Conservation (phyloP, 768 basidiomycete genomes). For the Inosperma sp. region DNA sequence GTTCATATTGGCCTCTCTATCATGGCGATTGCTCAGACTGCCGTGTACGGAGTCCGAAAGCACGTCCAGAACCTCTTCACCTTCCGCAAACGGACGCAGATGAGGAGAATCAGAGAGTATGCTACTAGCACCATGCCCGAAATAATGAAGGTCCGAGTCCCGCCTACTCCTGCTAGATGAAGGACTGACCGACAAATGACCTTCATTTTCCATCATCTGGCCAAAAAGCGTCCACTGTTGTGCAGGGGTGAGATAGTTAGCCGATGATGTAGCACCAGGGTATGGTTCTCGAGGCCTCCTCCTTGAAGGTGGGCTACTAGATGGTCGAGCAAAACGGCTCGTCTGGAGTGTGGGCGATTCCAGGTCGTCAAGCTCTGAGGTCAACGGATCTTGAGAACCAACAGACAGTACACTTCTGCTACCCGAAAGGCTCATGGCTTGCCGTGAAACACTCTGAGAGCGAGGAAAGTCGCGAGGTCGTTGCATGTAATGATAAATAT, state of each 20-base stretch:
- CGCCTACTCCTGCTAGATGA: conserved; percentile 8
- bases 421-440: too few species aligned
- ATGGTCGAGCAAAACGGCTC: too few species aligned
- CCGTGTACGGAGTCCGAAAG: too few species aligned
- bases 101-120: conserved; percentile 1
- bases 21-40: too few species aligned
- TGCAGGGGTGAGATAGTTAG: conserved; percentile 18
- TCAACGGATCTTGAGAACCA: too few species aligned
- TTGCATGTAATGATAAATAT: too few species aligned
- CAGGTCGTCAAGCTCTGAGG: too few species aligned
- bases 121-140: conserved; percentile 1
- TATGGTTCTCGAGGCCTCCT: neutral
- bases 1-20: neutral
- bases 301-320: conserved; percentile 7
- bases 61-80: too few species aligned
- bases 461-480: too few species aligned
- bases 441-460: too few species aligned
- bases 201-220: conserved; percentile 67
- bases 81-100: neutral
- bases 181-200: conserved; percentile 31
- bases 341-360: too few species aligned
- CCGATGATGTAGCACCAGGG: neutral
- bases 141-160: conserved; percentile 10
- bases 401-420: too few species aligned
- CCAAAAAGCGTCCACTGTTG: conserved; percentile 66